These are phyloP conservation scores for Phytophthora cactorum DNA, from an alignment of 352 stramenopile genomes.

Conservation along the genomic window DNA sequence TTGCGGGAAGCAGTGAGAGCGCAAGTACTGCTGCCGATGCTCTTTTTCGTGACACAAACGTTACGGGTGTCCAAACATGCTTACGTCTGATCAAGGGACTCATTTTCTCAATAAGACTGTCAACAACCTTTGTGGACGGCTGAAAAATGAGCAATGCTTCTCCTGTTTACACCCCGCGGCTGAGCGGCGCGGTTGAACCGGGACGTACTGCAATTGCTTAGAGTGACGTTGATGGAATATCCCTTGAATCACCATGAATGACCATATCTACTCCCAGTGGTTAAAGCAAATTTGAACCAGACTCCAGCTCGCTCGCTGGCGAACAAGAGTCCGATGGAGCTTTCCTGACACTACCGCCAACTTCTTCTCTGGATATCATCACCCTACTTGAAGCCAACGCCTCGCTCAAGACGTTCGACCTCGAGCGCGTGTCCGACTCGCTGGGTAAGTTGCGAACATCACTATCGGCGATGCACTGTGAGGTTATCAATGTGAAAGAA, in stretches of 20 bases:
- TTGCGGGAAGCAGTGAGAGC: conserved; percentile 11
- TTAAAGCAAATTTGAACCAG: not conserved
- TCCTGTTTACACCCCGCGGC: conserved; percentile 14
- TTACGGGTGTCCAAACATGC: conserved; percentile 10
- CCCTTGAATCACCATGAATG: not conserved
- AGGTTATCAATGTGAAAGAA: not conserved
- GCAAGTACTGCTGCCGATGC: conserved; percentile 8
- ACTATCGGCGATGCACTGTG: not conserved
- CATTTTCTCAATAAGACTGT: conserved; percentile 29
- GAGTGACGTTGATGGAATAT: conserved; percentile 15
- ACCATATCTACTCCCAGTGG: not conserved
- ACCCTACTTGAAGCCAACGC: not conserved
- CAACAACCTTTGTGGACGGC: conserved; percentile 2
- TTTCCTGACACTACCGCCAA: not conserved
- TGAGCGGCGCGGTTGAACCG: conserved; percentile 31
- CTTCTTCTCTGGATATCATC: not conserved
- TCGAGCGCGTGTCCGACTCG: not conserved
- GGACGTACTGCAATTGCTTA: conserved; percentile 19
- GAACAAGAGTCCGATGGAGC: not conserved
- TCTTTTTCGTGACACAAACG: conserved; percentile 3
- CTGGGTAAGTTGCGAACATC: not conserved
- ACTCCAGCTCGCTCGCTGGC: not conserved
- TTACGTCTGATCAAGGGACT: conserved; percentile 21
- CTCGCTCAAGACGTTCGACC: not conserved
- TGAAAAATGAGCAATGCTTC: conserved; percentile 3